phyloP scores from a whole-genome alignment of 257 asterid species.

The Petunia axillaris region DNA sequence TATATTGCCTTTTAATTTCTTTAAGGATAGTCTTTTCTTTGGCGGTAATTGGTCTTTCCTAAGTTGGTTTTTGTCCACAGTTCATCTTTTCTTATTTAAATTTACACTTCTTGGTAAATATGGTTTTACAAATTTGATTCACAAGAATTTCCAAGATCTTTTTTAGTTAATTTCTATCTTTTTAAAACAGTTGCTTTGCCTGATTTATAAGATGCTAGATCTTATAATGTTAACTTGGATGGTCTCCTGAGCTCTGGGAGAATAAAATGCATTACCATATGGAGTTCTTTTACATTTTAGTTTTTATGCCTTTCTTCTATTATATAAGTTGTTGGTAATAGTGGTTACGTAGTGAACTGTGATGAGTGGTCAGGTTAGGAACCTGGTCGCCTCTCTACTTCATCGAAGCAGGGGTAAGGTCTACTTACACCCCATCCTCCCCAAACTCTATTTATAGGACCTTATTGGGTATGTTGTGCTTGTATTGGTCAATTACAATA shows the following conservation, averaged over 20 bases:
- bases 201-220: background rate
- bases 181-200: no score
- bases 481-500: slow-evolving; percentile 2
- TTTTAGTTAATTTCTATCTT: no score
- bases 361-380: no score
- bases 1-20: background rate
- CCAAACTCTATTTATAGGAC: no score
- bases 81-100: background rate
- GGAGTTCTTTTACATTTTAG: background rate
- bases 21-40: background rate
- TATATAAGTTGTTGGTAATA: background rate
- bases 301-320: background rate
- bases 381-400: no score
- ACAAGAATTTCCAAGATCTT: background rate
- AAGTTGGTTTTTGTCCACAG: background rate
- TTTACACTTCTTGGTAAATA: background rate
- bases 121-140: background rate
- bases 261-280: background rate
- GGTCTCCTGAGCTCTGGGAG: background rate
- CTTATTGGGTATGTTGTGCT: background rate
- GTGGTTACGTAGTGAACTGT: no score
- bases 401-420: no score
- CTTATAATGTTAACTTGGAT: background rate
- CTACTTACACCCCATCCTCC: no score
- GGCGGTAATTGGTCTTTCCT: background rate